Base-by-base conservation (phyloP, 176 grass and related monocot genomes). In the Juncus inflexus region DNA sequence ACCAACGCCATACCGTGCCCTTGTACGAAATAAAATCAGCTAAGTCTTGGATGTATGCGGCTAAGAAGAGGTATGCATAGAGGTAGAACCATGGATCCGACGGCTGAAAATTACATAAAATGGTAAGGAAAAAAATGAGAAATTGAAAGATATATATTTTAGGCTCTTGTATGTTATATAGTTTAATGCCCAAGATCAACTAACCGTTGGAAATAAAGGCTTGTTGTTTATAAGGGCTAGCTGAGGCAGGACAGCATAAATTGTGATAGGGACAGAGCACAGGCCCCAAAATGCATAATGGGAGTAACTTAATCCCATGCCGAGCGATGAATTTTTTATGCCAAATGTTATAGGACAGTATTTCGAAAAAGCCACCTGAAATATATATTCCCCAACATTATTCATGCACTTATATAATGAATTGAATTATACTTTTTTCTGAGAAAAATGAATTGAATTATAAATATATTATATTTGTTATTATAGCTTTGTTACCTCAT, bases 81-180 rank as follows among this genome's bases (percentile, higher is more conserved):
- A 83, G 42, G 53, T 83, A 83, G 75, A 83, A 78, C 75, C 75
- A 74, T n/a, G 68, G 75, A 40, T 83, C 15, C 3, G 69, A 78
- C 5, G 60, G 74, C 80, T 83, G 55, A 15, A 56, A 47, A 64
- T 50, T 6, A 12, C 16, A 35, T 55, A 40, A 68, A 15, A 58
- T 19, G 43, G 28, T 9, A 19, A 52, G 5, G 14, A 12, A 19
- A 15, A 15, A 2, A 54, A 3, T 8, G 35, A 38, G 2, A 37
- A 50, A 37, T 57, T 68, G 42, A 9, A 68, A 37, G 4, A 3
- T 10, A 38, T 61, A 37, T 37, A 12, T 0, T 61, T 12, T 61
- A 2, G 35, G 2, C n/a, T 39, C 0, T 12, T 61, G 3, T 5
- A 11, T 37, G 35, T 39, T 61, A 12, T 61, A 12, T 12, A 28